These are phyloP conservation scores for Rhododendron simsii DNA, from an alignment of 148 eudicot genomes.

Conservation along the genomic window DNA sequence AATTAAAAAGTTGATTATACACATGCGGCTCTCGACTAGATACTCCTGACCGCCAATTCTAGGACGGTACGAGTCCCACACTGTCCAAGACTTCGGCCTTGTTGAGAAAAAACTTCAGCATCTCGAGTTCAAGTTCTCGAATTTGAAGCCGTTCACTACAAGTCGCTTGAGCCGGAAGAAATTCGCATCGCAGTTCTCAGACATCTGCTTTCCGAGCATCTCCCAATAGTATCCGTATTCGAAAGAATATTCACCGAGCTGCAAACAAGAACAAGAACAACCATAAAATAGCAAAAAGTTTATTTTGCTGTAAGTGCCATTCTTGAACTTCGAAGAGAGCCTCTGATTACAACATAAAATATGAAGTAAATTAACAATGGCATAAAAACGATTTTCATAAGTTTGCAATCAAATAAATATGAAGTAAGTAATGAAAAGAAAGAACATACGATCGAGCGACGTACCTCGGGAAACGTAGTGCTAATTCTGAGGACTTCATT, in stretches of 20 bases:
- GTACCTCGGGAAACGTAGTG: not conserved
- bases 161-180: not conserved
- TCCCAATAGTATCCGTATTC: not conserved
- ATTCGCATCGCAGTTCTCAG: not conserved
- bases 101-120: conserved; percentile 3
- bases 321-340: not conserved
- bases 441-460: not conserved
- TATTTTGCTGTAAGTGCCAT: not conserved
- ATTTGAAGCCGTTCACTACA: not conserved
- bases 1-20: not conserved
- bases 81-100: not conserved
- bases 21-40: not conserved
- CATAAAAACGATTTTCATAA: not conserved
- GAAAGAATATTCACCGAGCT: not conserved
- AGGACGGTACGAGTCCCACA: not conserved
- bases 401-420: not conserved
- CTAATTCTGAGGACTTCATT: not conserved
- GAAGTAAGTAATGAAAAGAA: too few relatives aligned
- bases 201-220: not conserved
- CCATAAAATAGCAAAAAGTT: not conserved
- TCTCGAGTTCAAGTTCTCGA: not conserved
- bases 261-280: not conserved
- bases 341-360: not conserved
- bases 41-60: not conserved
- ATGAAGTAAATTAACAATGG: too few relatives aligned